phyloP scores from a whole-genome alignment of 495 filamentous ascomycete species.

The Neurospora africana region DNA sequence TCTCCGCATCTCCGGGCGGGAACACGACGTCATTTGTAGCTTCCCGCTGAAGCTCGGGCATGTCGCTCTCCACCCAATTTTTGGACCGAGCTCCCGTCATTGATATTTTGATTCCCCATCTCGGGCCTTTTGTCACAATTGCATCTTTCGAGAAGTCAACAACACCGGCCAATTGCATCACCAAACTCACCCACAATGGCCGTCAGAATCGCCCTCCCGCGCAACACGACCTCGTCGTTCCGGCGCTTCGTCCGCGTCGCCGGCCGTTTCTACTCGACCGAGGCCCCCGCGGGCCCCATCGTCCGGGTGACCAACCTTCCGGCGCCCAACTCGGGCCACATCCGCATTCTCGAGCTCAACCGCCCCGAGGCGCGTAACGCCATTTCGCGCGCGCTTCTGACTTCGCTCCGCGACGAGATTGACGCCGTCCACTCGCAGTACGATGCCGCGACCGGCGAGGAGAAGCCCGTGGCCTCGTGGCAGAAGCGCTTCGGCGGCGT shows the following conservation, averaged over 20 bases:
- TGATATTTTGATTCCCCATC: neutral
- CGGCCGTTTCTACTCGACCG: constrained; percentile 25
- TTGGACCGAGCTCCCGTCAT: neutral
- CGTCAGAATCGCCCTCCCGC: neutral
- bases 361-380: constrained; percentile 79
- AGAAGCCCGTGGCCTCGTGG: constrained; percentile 25
- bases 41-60: neutral
- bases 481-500: constrained; percentile 28
- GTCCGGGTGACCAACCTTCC: constrained; percentile 63
- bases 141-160: neutral
- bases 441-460: constrained; percentile 41
- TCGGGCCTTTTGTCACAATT: neutral
- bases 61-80: neutral
- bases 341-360: constrained; percentile 80
- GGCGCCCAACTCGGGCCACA: constrained; percentile 71
- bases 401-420: constrained; percentile 58
- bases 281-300: constrained; percentile 33
- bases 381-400: constrained; percentile 67
- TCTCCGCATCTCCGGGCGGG: neutral
- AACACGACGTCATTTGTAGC: neutral
- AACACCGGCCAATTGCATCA: neutral
- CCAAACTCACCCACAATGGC: neutral
- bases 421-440: constrained; percentile 57
- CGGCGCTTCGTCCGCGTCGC: constrained; percentile 1
- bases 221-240: neutral